Percentiles rank a stretch among this genome's conserved stretches.
These are phyloP conservation scores for Exophiala aquamarina DNA, from an alignment of 2,329 filamentous ascomycete species.

Conservation along the genomic window DNA sequence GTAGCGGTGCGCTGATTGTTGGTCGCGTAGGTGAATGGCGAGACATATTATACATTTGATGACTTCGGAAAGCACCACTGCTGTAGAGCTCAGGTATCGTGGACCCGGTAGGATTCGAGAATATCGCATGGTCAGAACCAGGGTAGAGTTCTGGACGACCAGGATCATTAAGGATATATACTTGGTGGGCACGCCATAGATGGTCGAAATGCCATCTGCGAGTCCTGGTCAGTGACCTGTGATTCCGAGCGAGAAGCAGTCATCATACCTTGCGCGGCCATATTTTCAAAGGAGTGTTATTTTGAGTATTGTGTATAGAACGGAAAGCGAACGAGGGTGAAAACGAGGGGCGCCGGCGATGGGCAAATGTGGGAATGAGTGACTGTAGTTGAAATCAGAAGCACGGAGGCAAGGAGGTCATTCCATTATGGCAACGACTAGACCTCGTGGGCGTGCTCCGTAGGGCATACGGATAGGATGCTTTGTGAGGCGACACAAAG, in stretches of 20 bases:
- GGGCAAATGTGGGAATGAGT: not conserved
- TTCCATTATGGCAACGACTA: not conserved
- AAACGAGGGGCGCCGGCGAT: not conserved
- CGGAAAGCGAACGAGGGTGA: not conserved
- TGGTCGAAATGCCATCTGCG: slow-evolving; percentile 16
- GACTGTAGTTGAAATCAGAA: not conserved
- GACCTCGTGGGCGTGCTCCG: too few species aligned
- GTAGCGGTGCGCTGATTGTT: slow-evolving; percentile 11
- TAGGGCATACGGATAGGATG: too few species aligned
- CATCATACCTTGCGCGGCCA: slow-evolving; percentile 12
- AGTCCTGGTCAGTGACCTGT: not conserved
- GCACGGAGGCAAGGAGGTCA: slow-evolving; percentile 2
- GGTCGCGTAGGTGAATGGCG: slow-evolving; percentile 79
- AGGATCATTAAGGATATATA: slow-evolving; percentile 25
- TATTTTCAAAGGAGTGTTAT: not conserved
- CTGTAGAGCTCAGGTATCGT: slow-evolving; percentile 89
- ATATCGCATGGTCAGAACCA: slow-evolving; percentile 66
- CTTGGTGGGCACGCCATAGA: slow-evolving; percentile 25
- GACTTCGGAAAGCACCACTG: slow-evolving; percentile 89
- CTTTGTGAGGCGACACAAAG: too few species aligned
- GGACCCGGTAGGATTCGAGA: slow-evolving; percentile 90
- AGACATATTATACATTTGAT: slow-evolving; percentile 85
- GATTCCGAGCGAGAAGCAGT: not conserved
- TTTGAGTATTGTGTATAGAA: not conserved
- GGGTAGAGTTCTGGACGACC: slow-evolving; percentile 26